Base-by-base conservation (phyloP, 108 stramenopile species). In the Stephanodiscus triporus region DNA sequence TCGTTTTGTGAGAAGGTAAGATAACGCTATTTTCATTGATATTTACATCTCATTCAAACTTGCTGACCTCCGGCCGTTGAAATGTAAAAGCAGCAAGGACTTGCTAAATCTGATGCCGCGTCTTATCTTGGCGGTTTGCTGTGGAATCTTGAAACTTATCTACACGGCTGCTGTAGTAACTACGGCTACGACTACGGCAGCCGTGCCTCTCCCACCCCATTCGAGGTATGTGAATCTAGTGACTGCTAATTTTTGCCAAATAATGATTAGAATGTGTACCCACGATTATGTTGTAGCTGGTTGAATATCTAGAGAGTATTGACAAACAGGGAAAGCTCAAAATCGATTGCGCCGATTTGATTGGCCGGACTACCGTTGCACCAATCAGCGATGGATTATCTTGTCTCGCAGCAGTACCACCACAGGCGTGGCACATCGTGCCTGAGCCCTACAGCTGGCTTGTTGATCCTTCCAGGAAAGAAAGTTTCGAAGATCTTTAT, bases 101-200 rank as follows among this genome's bases (percentile, higher is more conserved):
- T 84, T 38, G 82, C 68, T 23, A 29, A 62, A 54, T 84, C 80
- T 16, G 86, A 87, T 45, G 86, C 87, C 14, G 81, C 85, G 14
- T 64, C 56, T 9, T 97, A 96, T 61, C 81, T 96, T 34, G 81
- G 66, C 36, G 95, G 95, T 8, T 49, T 97, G 1, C 62, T 97
- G 6, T 97, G 94, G 95, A 94, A 88, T 60, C 58, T 97, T 42
- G 89, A 94, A 55, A 93, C 89, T 0, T 92, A 91, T 73, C 88
- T 85, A 66, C 84, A 91, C 56, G 93, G 93, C 9, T 68, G 80
- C 34, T 88, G 88, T 54, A 60, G 77, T n/a, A 82, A 91, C 71
- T 96, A 88, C 45, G 79, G 72, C 6, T 95, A 84, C 68, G 87
- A 91, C 60, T 95, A 95, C 63, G 94, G 91, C 6, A 79, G 71